Evolutionary conservation across 2,329 filamentous ascomycete species (phyloP).

Genomic region (Penicillium occitanis): DNA sequence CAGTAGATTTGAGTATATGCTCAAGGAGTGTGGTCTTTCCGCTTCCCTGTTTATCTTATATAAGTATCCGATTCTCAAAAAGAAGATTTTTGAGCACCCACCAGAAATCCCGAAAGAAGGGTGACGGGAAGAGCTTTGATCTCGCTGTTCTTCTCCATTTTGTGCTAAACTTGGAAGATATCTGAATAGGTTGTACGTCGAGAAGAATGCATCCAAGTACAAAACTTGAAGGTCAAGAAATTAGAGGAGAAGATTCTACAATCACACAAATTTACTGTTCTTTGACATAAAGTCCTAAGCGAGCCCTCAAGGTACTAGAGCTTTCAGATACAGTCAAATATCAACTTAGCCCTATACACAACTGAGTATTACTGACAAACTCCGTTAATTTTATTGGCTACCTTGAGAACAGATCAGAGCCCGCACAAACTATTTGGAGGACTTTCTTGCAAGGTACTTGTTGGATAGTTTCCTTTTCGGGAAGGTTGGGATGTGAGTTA

Average conservation of each 20-base stretch:
- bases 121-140: conserved; percentile 53
- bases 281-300: conserved; percentile 2
- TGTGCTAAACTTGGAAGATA: background rate
- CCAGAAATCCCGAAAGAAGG: conserved; percentile 60
- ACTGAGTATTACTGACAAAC: background rate
- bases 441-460: conserved; percentile 8
- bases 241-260: background rate
- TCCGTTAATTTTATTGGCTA: background rate
- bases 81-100: conserved; percentile 27
- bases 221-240: too few species aligned
- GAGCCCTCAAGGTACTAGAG: conserved; percentile 19
- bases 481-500: background rate
- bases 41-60: conserved; percentile 52
- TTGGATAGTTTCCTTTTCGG: background rate
- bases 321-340: background rate
- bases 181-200: background rate
- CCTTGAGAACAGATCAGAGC: background rate
- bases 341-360: too few species aligned
- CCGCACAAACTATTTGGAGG: too few species aligned
- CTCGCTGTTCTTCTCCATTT: conserved; percentile 7
- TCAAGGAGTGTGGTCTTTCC: conserved; percentile 71
- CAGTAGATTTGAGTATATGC: conserved; percentile 62
- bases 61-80: background rate
- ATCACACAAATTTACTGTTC: background rate
- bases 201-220: background rate